A percentile compares a stretch with the other conserved stretches of the same genome.
These are phyloP conservation scores for Chlorella sp. DNA, from an alignment of 139 green algal species.

Conservation along the genomic window DNA sequence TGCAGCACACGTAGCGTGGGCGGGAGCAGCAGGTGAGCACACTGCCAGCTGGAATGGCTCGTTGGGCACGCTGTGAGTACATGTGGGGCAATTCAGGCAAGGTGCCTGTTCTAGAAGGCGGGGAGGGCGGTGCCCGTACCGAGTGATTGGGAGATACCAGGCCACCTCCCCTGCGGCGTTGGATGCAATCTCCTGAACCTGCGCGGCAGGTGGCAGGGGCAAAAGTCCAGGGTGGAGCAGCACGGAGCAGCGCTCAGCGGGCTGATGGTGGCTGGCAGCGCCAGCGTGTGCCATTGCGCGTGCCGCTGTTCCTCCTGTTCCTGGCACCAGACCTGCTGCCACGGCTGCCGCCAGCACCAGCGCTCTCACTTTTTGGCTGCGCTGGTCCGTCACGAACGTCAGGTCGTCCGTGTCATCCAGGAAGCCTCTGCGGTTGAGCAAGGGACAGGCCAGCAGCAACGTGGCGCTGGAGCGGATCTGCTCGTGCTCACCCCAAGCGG, in stretches of 20 bases:
- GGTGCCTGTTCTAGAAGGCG: too few relatives aligned
- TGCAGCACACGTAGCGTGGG: neutral
- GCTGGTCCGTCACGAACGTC: constrained; percentile 65
- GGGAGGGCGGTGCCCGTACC: too few relatives aligned
- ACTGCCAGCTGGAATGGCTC: too few relatives aligned
- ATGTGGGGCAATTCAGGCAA: too few relatives aligned
- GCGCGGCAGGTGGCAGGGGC: neutral
- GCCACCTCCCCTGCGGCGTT: constrained; percentile 52
- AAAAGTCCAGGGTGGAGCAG: neutral
- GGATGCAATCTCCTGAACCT: constrained; percentile 36
- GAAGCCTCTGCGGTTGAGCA: constrained; percentile 56
- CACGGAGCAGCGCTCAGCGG: neutral
- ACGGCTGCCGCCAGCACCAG: neutral
- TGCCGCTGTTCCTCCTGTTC: neutral
- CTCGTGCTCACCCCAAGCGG: too few relatives aligned
- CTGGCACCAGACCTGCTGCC: neutral
- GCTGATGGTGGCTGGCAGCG: neutral
- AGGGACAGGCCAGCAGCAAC: too few relatives aligned
- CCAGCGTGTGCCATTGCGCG: neutral
- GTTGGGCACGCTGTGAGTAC: too few relatives aligned
- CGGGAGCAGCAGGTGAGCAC: neutral
- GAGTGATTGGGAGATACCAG: constrained; percentile 86
- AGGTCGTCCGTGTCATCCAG: constrained; percentile 37
- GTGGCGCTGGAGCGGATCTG: too few relatives aligned
- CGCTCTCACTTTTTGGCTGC: constrained; percentile 35